Conservation (phyloP, 2,329 filamentous ascomycete species). For the Microdochium bolleyi region DNA sequence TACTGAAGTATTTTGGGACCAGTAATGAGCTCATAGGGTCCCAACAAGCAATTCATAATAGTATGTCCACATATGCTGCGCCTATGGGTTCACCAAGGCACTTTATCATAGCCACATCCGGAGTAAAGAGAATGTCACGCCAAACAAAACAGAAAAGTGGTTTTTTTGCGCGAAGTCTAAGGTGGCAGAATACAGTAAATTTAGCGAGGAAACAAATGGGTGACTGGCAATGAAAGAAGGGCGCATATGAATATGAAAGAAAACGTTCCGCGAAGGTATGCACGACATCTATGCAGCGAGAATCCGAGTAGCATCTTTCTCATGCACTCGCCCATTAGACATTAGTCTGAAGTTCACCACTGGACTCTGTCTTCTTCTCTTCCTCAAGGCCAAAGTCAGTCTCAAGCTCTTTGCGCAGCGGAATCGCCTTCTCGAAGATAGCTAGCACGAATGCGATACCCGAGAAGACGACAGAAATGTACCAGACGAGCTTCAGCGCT, state of each 20-base stretch:
- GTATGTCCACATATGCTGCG: no score
- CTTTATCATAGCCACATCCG: no score
- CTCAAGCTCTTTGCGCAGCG: conserved; percentile 26
- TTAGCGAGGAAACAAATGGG: no score
- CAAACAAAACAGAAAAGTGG: no score
- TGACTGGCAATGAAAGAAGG: no score
- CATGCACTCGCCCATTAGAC: neutral
- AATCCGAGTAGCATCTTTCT: neutral
- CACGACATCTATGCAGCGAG: neutral
- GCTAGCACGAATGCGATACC: conserved; percentile 22
- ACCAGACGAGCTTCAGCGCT: conserved; percentile 27
- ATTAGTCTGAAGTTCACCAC: neutral
- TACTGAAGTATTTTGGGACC: neutral
- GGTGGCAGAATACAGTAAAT: no score
- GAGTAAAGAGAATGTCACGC: no score
- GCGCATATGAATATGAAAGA: no score
- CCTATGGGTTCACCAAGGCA: no score
- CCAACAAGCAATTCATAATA: no score
- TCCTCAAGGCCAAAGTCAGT: conserved; percentile 29
- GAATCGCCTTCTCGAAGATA: conserved; percentile 24
- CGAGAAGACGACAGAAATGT: conserved; percentile 22
- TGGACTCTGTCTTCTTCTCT: conserved; percentile 2
- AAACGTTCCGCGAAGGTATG: neutral
- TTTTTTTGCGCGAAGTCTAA: no score
- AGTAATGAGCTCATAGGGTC: neutral